Conservation (phyloP, 768 basidiomycete genomes). For the Lentinula detonsa region DNA sequence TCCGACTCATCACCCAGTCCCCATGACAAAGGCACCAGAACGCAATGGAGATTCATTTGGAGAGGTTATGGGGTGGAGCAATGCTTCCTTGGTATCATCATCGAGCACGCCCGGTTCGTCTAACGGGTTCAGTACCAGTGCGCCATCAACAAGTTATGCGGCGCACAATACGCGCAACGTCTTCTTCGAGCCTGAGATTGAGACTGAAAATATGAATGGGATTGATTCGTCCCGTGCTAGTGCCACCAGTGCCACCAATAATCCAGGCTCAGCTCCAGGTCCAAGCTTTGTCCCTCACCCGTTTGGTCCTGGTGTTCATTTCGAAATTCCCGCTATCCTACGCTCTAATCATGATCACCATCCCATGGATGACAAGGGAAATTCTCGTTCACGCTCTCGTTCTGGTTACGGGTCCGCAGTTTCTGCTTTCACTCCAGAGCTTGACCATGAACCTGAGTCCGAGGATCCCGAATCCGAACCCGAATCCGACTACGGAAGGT, state of each 20-base stretch:
- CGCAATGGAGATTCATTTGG: slow-evolving; percentile 47
- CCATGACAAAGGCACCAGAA: not conserved
- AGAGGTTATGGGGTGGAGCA: slow-evolving; percentile 59
- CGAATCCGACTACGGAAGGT: not conserved
- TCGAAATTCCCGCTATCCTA: slow-evolving; percentile 44
- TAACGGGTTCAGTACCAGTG: not conserved
- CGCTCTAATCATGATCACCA: not conserved
- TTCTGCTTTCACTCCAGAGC: not conserved
- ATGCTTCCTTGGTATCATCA: slow-evolving; percentile 26
- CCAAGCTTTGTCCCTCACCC: slow-evolving; percentile 41
- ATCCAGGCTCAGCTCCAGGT: slow-evolving; percentile 11
- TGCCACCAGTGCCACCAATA: not conserved
- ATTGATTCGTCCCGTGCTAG: not conserved
- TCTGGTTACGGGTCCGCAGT: not conserved
- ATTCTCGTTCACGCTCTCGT: not conserved
- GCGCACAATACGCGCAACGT: slow-evolving; percentile 18
- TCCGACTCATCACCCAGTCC: not conserved
- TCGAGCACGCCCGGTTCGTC: not conserved
- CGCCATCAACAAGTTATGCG: not conserved
- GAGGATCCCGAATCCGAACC: slow-evolving; percentile 27
- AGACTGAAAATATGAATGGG: not conserved
- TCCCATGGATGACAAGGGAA: not conserved
- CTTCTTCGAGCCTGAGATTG: slow-evolving; percentile 16
- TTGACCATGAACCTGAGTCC: slow-evolving; percentile 3
- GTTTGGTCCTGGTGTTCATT: slow-evolving; percentile 58